Base-by-base conservation (phyloP, 805 yeast genomes). In the Wickerhamiella azyma region DNA sequence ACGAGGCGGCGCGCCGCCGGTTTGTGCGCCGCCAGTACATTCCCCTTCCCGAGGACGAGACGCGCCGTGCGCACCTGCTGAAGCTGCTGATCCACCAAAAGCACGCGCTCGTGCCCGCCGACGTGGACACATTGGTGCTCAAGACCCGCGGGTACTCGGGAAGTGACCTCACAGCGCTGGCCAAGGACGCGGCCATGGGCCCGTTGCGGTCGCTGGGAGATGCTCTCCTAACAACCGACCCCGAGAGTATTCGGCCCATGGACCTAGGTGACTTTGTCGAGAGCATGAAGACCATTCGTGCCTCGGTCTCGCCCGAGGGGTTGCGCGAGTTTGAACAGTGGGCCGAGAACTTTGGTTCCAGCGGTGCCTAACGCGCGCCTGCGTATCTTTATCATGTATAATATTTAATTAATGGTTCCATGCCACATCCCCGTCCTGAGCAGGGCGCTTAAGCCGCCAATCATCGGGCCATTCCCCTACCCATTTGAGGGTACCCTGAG, bases 111-210 rank as follows among this genome's bases (percentile, higher is more conserved):
- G 61, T 74, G 11, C 82, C 75, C 0, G 70, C 59, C 2, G 95
- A 88, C 51, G 73, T 77, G 50, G 70, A 71, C 9, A 66, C 67
- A 37, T 66, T 89, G 19, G 70, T 83, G 14, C 66, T 67, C 9
- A 60, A 82, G 54, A 86, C 97, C 0, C 77, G 77, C 6, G 89
- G 85, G 0, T 85, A 79, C 62, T 83, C 94, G n/a, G 96, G 96
- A 2, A 79, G 92, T 53, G 98, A 89, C 63, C 73, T 89, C 37
- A 86, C 96, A 0, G 88, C 95, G 1, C 64, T 89, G 50, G 94
- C 96, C 1, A 92, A 88, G 62, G 96, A 89, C 61, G 94, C 96
- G 2, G 96, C 98, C 1, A 88, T 89, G 96, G 96, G 96, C 1
- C 97, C 98, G 1, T 67, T 92, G 32, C 71, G 98, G 52, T 81